Evolutionary conservation across 83 land plant species (phyloP).

Genomic region (Diphasiastrum complanatum): DNA sequence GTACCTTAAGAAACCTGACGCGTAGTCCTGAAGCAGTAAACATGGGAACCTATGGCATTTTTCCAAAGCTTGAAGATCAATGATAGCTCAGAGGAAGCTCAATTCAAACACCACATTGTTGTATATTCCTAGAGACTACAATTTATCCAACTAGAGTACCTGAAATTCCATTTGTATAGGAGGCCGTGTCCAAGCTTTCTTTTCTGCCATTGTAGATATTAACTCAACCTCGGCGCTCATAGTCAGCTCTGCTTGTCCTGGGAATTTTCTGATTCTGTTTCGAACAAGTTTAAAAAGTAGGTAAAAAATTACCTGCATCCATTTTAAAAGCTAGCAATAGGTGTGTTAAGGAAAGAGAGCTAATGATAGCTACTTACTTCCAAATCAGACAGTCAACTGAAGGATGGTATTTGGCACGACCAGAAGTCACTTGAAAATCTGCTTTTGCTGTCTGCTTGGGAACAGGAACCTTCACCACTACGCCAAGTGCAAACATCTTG

Average conservation of each 20-base stretch:
- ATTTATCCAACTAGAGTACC: slow-evolving; percentile 33
- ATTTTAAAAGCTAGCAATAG: no score
- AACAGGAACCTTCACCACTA: slow-evolving; percentile 96
- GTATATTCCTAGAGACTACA: no score
- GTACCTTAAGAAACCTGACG: slow-evolving; percentile 95
- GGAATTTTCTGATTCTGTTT: slow-evolving; percentile 93
- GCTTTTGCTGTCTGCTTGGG: slow-evolving; percentile 99
- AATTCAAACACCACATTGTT: no score
- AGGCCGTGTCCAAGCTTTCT: slow-evolving; percentile 89
- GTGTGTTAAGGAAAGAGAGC: slow-evolving; percentile 4
- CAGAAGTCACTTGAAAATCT: slow-evolving; percentile 92
- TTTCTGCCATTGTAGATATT: slow-evolving; percentile 93
- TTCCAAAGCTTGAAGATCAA: background rate
- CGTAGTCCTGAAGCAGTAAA: slow-evolving; percentile 96
- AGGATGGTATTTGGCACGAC: slow-evolving; percentile 94
- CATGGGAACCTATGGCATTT: slow-evolving; percentile 81
- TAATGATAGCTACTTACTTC: slow-evolving; percentile 61
- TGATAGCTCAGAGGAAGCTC: background rate
- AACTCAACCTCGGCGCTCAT: slow-evolving; percentile 98
- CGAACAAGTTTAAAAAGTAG: no score
- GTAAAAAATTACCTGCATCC: no score
- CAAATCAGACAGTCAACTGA: slow-evolving; percentile 88
- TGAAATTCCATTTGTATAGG: slow-evolving; percentile 99
- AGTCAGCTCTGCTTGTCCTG: slow-evolving; percentile 97
- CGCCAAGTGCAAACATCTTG: slow-evolving; percentile 98